Conservation (phyloP, 2,329 filamentous ascomycete genomes). For the Davidsoniella australis region DNA sequence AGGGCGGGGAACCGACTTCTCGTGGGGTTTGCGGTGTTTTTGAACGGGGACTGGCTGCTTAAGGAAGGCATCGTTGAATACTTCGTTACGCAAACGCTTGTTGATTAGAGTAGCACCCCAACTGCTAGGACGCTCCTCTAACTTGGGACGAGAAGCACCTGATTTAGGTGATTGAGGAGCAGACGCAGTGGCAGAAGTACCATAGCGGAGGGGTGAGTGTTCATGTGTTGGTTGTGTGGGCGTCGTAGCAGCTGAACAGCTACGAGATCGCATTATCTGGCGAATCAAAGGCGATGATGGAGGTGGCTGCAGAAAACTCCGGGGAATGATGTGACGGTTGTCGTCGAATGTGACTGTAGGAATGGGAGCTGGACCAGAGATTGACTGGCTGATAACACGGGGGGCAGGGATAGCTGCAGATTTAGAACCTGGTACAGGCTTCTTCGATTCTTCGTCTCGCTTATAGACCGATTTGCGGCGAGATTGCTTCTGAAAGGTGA, state of each 20-base stretch:
- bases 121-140: slow-evolving; percentile 43
- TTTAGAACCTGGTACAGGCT: neutral
- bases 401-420: neutral
- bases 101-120: slow-evolving; percentile 93
- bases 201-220: neutral
- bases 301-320: slow-evolving; percentile 53
- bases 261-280: slow-evolving; percentile 10
- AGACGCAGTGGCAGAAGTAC: slow-evolving; percentile 5
- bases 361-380: slow-evolving; percentile 47
- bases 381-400: slow-evolving; percentile 53
- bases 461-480: slow-evolving; percentile 44
- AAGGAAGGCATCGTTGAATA: slow-evolving; percentile 80
- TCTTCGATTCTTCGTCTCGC: slow-evolving; percentile 27
- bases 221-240: neutral
- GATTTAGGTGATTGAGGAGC: slow-evolving; percentile 15
- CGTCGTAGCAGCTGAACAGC: slow-evolving; percentile 9
- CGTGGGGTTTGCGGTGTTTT: slow-evolving; percentile 54
- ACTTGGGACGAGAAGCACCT: slow-evolving; percentile 23
- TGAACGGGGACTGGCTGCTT: slow-evolving; percentile 70
- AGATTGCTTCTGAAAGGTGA: slow-evolving; percentile 74
- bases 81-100: slow-evolving; percentile 70
- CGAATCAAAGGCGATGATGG: slow-evolving; percentile 10
- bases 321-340: slow-evolving; percentile 82
- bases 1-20: slow-evolving; percentile 44
- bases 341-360: slow-evolving; percentile 89